Percentiles rank a stretch among this genome's conserved stretches.
Conservation (phyloP, 768 basidiomycete genomes). For the Saitozyma podzolica region DNA sequence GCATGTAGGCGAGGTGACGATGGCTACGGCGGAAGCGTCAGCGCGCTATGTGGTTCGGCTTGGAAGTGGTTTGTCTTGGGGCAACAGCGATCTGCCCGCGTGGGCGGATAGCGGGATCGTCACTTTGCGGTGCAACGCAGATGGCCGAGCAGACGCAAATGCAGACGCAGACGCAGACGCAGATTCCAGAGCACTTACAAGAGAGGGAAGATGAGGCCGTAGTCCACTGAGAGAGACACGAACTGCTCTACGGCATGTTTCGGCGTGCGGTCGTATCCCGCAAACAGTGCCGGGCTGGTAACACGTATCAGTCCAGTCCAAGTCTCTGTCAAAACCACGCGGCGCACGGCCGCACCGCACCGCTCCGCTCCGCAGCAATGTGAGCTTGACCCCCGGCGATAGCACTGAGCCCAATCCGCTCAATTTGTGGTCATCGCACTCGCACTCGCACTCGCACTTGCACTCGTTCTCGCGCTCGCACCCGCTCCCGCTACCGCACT, state of each 20-base stretch:
- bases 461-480: neutral
- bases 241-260: conserved; percentile 53
- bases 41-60: no score
- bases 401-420: no score
- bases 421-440: no score
- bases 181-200: conserved; percentile 47
- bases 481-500: conserved; percentile 22
- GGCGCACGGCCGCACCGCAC: no score
- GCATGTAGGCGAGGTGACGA: conserved; percentile 56
- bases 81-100: no score
- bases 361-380: neutral
- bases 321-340: no score
- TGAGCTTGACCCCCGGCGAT: neutral
- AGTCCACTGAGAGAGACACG: conserved; percentile 49
- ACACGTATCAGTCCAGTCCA: no score
- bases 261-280: conserved; percentile 54
- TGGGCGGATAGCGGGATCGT: neutral
- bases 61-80: neutral
- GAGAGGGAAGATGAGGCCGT: conserved; percentile 54
- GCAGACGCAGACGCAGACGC: neutral
- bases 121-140: neutral
- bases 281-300: conserved; percentile 53
- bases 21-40: conserved; percentile 39
- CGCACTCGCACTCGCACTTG: no score
- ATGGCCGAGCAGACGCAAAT: neutral